phyloP scores from a whole-genome alignment of 2,329 filamentous ascomycete species.

The Colletotrichum gloeosporioides region DNA sequence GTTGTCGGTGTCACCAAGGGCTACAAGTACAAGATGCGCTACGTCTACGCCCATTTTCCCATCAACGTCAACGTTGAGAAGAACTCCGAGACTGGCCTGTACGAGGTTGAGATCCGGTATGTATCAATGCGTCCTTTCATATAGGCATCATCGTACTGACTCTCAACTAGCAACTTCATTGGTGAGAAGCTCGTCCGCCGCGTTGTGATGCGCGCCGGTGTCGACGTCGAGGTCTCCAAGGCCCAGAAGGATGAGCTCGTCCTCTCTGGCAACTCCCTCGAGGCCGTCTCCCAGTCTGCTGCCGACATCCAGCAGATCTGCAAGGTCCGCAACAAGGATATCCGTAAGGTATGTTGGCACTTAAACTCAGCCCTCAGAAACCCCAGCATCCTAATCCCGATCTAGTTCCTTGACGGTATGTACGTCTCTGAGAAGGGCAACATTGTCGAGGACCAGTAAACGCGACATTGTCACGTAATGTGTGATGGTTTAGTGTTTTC shows the following conservation, averaged over 20 bases:
- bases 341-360: constrained; percentile 80
- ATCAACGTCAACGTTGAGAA: constrained; percentile 99
- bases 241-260: constrained; percentile 97
- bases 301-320: constrained; percentile 99
- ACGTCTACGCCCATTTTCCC: constrained; percentile 99
- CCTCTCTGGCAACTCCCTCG: constrained; percentile 91
- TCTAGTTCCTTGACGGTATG: constrained; percentile 97
- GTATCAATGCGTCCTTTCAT: constrained; percentile 29
- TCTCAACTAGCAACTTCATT: constrained; percentile 82
- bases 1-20: constrained; percentile 98
- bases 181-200: constrained; percentile 99
- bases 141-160: not conserved
- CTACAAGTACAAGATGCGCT: constrained; percentile 99
- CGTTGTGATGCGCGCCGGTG: constrained; percentile 87
- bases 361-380: not conserved
- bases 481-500: constrained; percentile 26
- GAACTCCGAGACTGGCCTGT: constrained; percentile 87
- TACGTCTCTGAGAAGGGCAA: constrained; percentile 99
- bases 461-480: constrained; percentile 19
- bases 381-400: constrained; percentile 26
- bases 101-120: constrained; percentile 96
- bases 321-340: constrained; percentile 99
- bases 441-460: constrained; percentile 75
- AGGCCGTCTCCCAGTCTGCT: constrained; percentile 96
- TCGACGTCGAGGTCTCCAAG: constrained; percentile 88